These are phyloP conservation scores for Euphrasia arctica DNA, from an alignment of 305 asterid genomes.

Conservation along the genomic window DNA sequence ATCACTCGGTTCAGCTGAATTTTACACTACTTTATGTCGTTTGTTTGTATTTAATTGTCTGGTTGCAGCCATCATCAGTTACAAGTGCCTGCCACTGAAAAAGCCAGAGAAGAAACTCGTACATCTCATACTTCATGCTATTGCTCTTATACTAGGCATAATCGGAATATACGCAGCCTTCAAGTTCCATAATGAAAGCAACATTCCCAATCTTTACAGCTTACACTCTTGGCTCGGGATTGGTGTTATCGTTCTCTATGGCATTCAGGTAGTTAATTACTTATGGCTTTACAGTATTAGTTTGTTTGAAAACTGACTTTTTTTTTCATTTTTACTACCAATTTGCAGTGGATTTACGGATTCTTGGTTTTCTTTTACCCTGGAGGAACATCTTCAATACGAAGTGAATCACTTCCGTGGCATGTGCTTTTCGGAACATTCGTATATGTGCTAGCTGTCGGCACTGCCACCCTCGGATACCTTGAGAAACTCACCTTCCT, in stretches of 20 bases:
- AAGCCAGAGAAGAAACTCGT: slow-evolving; percentile 78
- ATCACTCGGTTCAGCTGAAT: slow-evolving; percentile 4
- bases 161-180: slow-evolving; percentile 79
- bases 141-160: slow-evolving; percentile 80
- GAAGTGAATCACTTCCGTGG: slow-evolving; percentile 86
- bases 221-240: slow-evolving; percentile 96
- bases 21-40: background rate
- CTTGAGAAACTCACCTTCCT: slow-evolving; percentile 96
- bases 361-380: slow-evolving; percentile 87
- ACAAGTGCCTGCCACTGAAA: slow-evolving; percentile 73
- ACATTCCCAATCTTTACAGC: slow-evolving; percentile 85
- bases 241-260: slow-evolving; percentile 70
- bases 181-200: slow-evolving; percentile 83
- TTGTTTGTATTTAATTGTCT: slow-evolving; percentile 7
- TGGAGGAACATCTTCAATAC: slow-evolving; percentile 59
- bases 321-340: background rate
- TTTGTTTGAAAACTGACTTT: background rate
- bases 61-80: slow-evolving; percentile 81
- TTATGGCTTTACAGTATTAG: background rate
- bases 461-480: slow-evolving; percentile 64
- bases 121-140: slow-evolving; percentile 71
- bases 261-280: slow-evolving; percentile 61
- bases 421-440: slow-evolving; percentile 71
- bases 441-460: slow-evolving; percentile 60
- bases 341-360: slow-evolving; percentile 84